These are phyloP conservation scores for Leccinum subtestaceum DNA, from an alignment of 768 basidiomycete species.

Conservation along the genomic window DNA sequence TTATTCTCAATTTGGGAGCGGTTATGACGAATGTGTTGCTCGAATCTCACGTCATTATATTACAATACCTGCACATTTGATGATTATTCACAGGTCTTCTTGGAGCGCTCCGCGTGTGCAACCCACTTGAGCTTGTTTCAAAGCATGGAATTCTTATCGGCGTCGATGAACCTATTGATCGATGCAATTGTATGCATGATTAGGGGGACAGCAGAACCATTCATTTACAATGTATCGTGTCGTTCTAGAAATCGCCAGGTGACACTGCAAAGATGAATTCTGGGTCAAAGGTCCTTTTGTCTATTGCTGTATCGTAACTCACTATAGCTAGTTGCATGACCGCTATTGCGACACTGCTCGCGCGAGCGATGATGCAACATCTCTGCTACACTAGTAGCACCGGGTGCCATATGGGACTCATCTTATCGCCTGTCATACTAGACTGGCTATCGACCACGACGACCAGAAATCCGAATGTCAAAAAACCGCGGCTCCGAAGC, in stretches of 20 bases:
- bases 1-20: neutral
- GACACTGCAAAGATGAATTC: neutral
- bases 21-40: neutral
- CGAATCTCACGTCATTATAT: neutral
- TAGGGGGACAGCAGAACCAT: neutral
- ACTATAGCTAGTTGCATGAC: neutral
- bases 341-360: neutral
- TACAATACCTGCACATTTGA: neutral
- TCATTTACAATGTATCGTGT: slow-evolving; percentile 4
- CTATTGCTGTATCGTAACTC: neutral
- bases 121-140: neutral
- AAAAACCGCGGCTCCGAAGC: neutral
- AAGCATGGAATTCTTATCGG: neutral
- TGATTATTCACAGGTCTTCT: neutral
- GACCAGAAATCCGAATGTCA: neutral
- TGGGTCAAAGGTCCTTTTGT: neutral
- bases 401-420: neutral
- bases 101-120: neutral
- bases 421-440: neutral
- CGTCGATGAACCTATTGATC: neutral
- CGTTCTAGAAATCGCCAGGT: neutral
- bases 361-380: neutral
- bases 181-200: neutral
- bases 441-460: neutral
- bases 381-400: neutral